phyloP scores from a whole-genome alignment of 805 yeast genomes.

The Cyberlindnera xylosilytica region DNA sequence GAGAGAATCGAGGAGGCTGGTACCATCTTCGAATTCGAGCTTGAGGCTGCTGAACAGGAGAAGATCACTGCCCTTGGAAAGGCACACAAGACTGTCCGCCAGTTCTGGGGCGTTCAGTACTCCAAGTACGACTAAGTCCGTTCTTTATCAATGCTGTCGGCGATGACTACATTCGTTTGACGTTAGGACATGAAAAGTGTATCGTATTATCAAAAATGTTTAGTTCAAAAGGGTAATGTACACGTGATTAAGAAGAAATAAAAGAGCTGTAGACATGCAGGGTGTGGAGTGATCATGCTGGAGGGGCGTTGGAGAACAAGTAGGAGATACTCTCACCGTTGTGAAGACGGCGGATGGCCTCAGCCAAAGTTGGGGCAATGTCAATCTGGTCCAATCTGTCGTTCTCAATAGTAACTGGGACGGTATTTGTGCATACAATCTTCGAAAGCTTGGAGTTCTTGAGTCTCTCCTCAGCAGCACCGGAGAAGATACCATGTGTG shows the following conservation, averaged over 20 bases:
- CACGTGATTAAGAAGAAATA: background rate
- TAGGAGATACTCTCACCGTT: constrained; percentile 95
- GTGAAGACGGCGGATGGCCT: constrained; percentile 89
- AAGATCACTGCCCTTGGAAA: constrained; percentile 41
- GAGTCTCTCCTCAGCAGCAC: constrained; percentile 73
- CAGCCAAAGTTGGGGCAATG: constrained; percentile 84
- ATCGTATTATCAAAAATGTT: background rate
- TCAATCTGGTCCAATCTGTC: constrained; percentile 73
- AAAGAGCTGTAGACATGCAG: background rate
- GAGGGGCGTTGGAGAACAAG: constrained; percentile 68
- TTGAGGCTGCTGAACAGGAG: constrained; percentile 48
- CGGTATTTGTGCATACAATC: constrained; percentile 90
- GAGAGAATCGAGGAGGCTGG: constrained; percentile 52
- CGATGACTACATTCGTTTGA: no score
- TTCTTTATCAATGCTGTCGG: no score
- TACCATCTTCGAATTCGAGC: constrained; percentile 51
- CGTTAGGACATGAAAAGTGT: background rate
- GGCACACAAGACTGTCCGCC: constrained; percentile 30
- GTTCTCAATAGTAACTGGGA: constrained; percentile 71
- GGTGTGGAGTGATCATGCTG: no score
- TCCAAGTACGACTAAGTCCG: background rate
- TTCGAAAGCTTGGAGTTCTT: constrained; percentile 61
- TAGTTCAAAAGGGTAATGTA: no score
- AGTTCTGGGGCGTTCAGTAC: constrained; percentile 29
- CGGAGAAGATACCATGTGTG: constrained; percentile 92